These are phyloP conservation scores for Macaranga tanarius DNA, from an alignment of 441 rosid genomes.

Conservation along the genomic window DNA sequence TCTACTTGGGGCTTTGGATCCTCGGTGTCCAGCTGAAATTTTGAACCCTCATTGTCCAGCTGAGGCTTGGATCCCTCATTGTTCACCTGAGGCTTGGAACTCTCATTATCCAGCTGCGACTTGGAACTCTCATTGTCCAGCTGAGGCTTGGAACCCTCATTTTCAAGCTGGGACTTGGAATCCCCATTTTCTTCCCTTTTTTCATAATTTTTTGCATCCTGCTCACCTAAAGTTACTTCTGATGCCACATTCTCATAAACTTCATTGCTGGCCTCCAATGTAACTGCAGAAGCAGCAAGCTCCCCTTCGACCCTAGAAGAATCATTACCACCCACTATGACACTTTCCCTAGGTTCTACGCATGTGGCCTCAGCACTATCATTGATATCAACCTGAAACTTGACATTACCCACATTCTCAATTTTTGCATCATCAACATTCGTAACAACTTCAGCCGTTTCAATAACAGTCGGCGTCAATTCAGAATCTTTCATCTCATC, in stretches of 20 bases:
- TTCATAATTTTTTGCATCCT: slow-evolving; percentile 38
- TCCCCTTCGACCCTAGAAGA: slow-evolving; percentile 31
- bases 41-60: slow-evolving; percentile 42
- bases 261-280: slow-evolving; percentile 25
- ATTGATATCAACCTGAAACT: slow-evolving; percentile 42
- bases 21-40: slow-evolving; percentile 41
- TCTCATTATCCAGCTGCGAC: slow-evolving; percentile 27
- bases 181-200: slow-evolving; percentile 20
- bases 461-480: slow-evolving; percentile 29
- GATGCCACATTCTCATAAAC: slow-evolving; percentile 35
- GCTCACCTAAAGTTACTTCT: slow-evolving; percentile 34
- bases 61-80: slow-evolving; percentile 27
- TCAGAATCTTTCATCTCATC: slow-evolving; percentile 26
- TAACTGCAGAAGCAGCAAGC: slow-evolving; percentile 13
- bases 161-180: slow-evolving; percentile 32
- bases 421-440: slow-evolving; percentile 20
- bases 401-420: slow-evolving; percentile 38
- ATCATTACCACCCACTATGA: slow-evolving; percentile 15
- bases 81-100: slow-evolving; percentile 28
- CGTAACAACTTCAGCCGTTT: slow-evolving; percentile 24
- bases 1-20: slow-evolving; percentile 38
- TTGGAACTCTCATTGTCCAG: slow-evolving; percentile 16
- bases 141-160: slow-evolving; percentile 12
- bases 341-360: slow-evolving; percentile 27
- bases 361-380: slow-evolving; percentile 31